Percentiles rank a stretch among this genome's conserved stretches.
These are phyloP conservation scores for Rhododendron ovatum DNA, from an alignment of 148 eudicot species.

Conservation along the genomic window DNA sequence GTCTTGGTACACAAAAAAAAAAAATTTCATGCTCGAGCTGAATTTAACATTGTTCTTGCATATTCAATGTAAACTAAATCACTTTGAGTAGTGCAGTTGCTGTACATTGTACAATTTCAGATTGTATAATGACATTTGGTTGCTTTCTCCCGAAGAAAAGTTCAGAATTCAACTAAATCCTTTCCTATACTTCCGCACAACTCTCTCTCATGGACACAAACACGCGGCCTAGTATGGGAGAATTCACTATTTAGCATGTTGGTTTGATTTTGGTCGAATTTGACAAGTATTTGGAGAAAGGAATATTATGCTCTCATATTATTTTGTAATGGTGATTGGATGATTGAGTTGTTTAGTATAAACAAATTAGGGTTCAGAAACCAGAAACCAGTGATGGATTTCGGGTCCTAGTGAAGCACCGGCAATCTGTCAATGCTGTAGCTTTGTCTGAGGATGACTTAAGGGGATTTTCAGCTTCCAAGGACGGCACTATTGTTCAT, in stretches of 20 bases:
- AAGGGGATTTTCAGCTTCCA: constrained; percentile 90
- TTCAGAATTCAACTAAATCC: neutral
- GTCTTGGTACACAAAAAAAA: neutral
- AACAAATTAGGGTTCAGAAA: constrained; percentile 53
- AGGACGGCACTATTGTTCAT: constrained; percentile 72
- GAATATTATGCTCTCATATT: neutral
- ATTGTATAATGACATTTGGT: neutral
- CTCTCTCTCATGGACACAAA: neutral
- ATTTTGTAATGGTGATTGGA: constrained; percentile 5
- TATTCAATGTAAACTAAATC: neutral
- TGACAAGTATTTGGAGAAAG: neutral
- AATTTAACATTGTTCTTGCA: neutral
- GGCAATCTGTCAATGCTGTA: constrained; percentile 82
- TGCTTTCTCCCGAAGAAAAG: neutral
- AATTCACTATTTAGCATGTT: neutral
- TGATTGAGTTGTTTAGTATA: constrained; percentile 9
- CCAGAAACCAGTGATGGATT: constrained; percentile 52
- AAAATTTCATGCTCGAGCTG: neutral
- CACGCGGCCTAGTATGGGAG: neutral
- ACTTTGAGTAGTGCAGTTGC: neutral
- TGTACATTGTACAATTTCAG: neutral
- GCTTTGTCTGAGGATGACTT: constrained; percentile 75
- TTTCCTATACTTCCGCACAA: too few relatives aligned
- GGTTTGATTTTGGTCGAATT: neutral
- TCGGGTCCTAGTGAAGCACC: constrained; percentile 56